Percentiles rank a stretch among this genome's conserved stretches.
These are phyloP conservation scores for Casaregolazyma lundiana DNA, from an alignment of 1,139 yeast species.

Conservation along the genomic window DNA sequence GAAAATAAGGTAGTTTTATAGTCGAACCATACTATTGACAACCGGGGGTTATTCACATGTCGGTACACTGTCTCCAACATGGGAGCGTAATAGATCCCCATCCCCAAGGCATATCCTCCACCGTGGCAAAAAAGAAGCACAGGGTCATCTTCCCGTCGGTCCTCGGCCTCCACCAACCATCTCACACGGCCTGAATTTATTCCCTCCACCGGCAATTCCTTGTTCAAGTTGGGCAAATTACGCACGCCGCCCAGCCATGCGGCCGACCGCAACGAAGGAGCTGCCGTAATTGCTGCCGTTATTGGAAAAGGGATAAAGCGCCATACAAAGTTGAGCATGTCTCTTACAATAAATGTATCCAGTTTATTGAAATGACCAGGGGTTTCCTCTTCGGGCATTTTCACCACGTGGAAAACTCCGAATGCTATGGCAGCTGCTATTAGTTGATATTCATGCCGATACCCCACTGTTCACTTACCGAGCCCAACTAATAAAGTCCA, in stretches of 20 bases:
- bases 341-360: not conserved
- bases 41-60: conserved; percentile 30
- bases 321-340: not conserved
- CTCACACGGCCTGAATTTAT: not conserved
- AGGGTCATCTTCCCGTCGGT: conserved; percentile 25
- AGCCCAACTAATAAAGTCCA: not conserved
- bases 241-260: not conserved
- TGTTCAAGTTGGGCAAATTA: not conserved
- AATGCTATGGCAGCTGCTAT: not conserved
- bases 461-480: no score
- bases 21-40: conserved; percentile 37
- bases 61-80: conserved; percentile 34
- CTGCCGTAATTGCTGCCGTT: not conserved
- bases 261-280: not conserved
- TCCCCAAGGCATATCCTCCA: conserved; percentile 35
- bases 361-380: not conserved
- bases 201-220: not conserved
- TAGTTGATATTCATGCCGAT: no score
- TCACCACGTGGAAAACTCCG: not conserved
- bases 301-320: not conserved
- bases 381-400: not conserved
- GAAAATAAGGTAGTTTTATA: conserved; percentile 36
- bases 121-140: conserved; percentile 37
- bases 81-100: not conserved
- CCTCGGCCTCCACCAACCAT: conserved; percentile 27